phyloP scores from a whole-genome alignment of 1,284 basidiomycete species.

The Rhodofomes roseus region DNA sequence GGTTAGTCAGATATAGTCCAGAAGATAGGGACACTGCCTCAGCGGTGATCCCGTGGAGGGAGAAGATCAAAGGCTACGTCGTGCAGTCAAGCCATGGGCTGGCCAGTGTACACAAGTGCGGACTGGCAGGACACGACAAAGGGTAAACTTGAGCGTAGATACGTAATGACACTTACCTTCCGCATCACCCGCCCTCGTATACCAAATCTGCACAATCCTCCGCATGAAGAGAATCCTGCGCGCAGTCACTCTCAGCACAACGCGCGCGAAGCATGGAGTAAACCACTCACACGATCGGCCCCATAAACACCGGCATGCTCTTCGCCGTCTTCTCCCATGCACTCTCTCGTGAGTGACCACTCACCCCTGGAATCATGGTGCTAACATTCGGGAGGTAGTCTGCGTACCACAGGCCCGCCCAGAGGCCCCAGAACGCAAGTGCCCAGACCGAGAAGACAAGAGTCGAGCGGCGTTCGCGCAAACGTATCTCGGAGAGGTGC shows the following conservation, averaged over 20 bases:
- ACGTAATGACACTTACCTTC: constrained; percentile 58
- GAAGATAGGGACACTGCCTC: not conserved
- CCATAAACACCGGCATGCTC: constrained; percentile 58
- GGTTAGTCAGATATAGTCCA: not conserved
- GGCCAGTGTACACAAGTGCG: too few relatives aligned
- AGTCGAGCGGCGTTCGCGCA: constrained; percentile 81
- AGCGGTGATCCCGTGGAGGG: too few relatives aligned
- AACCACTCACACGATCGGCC: constrained; percentile 74
- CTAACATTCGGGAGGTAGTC: constrained; percentile 50
- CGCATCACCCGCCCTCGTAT: constrained; percentile 75
- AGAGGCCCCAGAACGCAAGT: constrained; percentile 75
- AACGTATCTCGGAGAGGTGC: constrained; percentile 82
- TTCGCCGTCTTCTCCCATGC: constrained; percentile 45
- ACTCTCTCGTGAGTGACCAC: constrained; percentile 27
- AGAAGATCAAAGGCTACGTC: not conserved
- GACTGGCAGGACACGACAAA: too few relatives aligned
- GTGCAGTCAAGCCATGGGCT: too few relatives aligned
- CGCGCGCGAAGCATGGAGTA: not conserved
- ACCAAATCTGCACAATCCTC: constrained; percentile 85
- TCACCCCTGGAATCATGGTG: not conserved
- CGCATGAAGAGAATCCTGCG: constrained; percentile 79
- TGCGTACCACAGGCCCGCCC: constrained; percentile 82
- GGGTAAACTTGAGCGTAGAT: too few relatives aligned
- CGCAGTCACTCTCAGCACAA: not conserved
- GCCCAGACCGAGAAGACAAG: constrained; percentile 83